These are phyloP conservation scores for Lepidopterella palustris DNA, from an alignment of 495 filamentous ascomycete species.

Conservation along the genomic window DNA sequence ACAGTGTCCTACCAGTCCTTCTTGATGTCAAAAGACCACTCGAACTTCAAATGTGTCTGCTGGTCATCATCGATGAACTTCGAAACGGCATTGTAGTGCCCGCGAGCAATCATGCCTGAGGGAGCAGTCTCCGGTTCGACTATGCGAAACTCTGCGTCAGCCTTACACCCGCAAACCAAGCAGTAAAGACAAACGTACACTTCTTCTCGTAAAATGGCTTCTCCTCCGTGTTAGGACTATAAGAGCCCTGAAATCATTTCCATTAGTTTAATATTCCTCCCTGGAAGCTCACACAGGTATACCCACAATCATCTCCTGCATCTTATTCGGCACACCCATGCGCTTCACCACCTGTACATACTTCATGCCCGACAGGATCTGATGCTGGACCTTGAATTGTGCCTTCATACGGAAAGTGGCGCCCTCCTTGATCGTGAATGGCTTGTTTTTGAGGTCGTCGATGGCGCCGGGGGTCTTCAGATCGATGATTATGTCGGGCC, in stretches of 20 bases:
- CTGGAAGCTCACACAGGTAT: neutral
- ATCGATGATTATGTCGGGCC: conserved; percentile 77
- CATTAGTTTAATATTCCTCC: neutral
- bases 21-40: conserved; percentile 89
- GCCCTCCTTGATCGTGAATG: conserved; percentile 96
- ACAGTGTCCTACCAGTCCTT: conserved; percentile 71
- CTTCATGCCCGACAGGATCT: conserved; percentile 88
- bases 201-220: conserved; percentile 80
- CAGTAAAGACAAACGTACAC: conserved; percentile 51
- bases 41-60: conserved; percentile 75
- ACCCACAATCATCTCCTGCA: conserved; percentile 92
- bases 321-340: conserved; percentile 77
- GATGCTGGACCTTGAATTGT: conserved; percentile 88
- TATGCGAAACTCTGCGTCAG: conserved; percentile 33
- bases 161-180: neutral
- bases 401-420: conserved; percentile 87
- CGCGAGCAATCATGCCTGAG: conserved; percentile 77
- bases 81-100: conserved; percentile 75
- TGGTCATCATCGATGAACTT: conserved; percentile 92
- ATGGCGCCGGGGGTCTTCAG: conserved; percentile 59
- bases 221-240: conserved; percentile 78
- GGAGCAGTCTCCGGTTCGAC: conserved; percentile 87
- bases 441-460: conserved; percentile 67
- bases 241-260: conserved; percentile 57
- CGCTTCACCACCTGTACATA: conserved; percentile 91